These are phyloP conservation scores for Wickerhamiella sergipiensis DNA, from an alignment of 805 yeast species.

Conservation along the genomic window DNA sequence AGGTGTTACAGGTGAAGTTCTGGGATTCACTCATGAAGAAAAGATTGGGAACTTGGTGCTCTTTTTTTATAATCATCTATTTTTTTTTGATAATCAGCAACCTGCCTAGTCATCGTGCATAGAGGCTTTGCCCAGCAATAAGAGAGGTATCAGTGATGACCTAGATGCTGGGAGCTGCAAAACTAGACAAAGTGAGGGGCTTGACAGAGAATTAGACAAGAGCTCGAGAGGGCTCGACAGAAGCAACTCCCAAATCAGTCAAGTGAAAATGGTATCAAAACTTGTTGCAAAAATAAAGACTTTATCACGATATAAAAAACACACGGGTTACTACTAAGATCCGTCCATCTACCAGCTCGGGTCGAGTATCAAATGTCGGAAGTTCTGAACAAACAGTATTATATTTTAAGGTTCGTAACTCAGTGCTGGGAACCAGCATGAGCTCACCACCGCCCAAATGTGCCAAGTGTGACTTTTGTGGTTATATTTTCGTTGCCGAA, in stretches of 20 bases:
- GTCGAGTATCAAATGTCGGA: neutral
- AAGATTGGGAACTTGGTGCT: neutral
- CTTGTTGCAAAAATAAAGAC: neutral
- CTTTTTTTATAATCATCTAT: no score
- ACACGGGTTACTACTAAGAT: neutral
- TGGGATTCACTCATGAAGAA: constrained; percentile 3
- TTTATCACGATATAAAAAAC: neutral
- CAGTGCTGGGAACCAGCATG: neutral
- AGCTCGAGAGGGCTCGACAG: no score
- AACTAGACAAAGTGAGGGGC: no score
- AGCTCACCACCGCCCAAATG: neutral
- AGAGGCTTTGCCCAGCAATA: neutral
- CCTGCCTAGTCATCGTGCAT: neutral
- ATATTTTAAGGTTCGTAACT: neutral
- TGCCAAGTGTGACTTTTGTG: neutral
- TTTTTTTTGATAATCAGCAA: neutral
- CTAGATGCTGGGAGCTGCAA: no score
- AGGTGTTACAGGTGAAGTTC: constrained; percentile 71
- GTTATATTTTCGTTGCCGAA: neutral
- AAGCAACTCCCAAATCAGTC: no score
- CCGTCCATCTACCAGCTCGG: neutral
- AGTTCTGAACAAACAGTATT: neutral
- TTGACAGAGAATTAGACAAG: no score
- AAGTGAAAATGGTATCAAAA: no score
- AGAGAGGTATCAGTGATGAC: no score